Percentiles rank a stretch among this genome's conserved stretches.
Evolutionary conservation across 2,329 filamentous ascomycete genomes (phyloP).

Genomic region (Trichophaea hybrida): DNA sequence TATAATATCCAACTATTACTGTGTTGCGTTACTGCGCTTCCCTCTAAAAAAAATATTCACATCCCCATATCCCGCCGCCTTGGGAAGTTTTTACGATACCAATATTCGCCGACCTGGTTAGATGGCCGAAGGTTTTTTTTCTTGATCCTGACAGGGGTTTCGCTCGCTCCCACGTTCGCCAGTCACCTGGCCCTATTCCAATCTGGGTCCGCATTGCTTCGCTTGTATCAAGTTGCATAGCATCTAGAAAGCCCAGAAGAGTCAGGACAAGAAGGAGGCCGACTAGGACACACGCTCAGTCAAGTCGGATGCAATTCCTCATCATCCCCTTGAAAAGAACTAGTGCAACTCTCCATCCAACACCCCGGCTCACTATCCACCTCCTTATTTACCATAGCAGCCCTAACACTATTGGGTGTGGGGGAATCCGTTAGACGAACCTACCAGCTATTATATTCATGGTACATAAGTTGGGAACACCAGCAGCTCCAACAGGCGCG

Average conservation of each 20-base stretch:
- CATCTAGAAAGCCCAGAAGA: background rate
- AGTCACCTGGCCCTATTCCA: conserved; percentile 19
- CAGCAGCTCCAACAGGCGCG: background rate
- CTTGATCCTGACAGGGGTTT: conserved; percentile 21
- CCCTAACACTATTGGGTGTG: conserved; percentile 5
- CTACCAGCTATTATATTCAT: background rate
- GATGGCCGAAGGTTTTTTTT: conserved; percentile 13
- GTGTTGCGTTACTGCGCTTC: background rate
- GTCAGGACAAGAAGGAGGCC: background rate
- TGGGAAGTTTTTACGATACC: conserved; percentile 2
- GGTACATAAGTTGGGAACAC: conserved; percentile 4
- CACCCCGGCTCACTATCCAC: background rate
- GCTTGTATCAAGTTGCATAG: background rate
- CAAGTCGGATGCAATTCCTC: background rate
- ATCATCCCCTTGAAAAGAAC: background rate
- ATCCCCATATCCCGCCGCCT: background rate
- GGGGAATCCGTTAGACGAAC: conserved; percentile 3
- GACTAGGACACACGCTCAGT: background rate
- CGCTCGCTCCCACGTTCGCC: conserved; percentile 15
- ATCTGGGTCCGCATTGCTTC: conserved; percentile 16
- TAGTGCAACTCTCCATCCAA: background rate
- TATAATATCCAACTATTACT: background rate
- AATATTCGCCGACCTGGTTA: conserved; percentile 2
- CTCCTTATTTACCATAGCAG: background rate
- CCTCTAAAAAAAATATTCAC: background rate